A percentile compares a stretch with the other conserved stretches of the same genome.
Conservation (phyloP, 169 alveolate genomes). For the Theileria orientalis region DNA sequence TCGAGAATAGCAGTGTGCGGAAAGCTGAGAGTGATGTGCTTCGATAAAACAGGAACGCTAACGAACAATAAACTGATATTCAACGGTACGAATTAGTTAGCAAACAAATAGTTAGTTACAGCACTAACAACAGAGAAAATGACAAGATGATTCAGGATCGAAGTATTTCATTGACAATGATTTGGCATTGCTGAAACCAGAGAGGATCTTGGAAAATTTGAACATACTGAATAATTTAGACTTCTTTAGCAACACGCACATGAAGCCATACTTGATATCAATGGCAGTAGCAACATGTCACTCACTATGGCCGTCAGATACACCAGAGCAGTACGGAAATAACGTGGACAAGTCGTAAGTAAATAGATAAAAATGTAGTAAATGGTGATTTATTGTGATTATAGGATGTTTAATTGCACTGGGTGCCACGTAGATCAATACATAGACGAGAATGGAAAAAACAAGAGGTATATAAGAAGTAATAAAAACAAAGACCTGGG, state of each 20-base stretch:
- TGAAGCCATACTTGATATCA: constrained; percentile 30
- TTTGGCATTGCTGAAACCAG: constrained; percentile 5
- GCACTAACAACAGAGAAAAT: constrained; percentile 23
- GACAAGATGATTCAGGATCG: not conserved
- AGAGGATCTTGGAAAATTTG: constrained; percentile 9
- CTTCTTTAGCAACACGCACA: constrained; percentile 6
- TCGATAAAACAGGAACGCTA: constrained; percentile 97
- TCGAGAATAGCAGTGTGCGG: constrained; percentile 95
- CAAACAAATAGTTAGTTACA: not conserved
- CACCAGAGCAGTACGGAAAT: constrained; percentile 53
- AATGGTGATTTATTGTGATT: not conserved
- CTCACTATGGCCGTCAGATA: constrained; percentile 50
- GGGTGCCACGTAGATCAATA: constrained; percentile 61
- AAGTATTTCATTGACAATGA: not conserved
- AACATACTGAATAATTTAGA: not conserved
- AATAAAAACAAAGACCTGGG: constrained; percentile 22
- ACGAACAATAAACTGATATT: constrained; percentile 91
- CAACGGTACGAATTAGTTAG: constrained; percentile 54
- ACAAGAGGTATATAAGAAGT: constrained; percentile 36
- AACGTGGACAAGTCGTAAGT: constrained; percentile 69
- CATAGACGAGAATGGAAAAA: constrained; percentile 56
- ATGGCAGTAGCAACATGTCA: constrained; percentile 66
- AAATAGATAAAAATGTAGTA: not conserved
- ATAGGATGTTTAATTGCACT: constrained; percentile 65
- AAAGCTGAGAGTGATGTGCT: constrained; percentile 89